Evolutionary conservation across 2,329 filamentous ascomycete species (phyloP).

Genomic region (Paramyrothecium sp.): DNA sequence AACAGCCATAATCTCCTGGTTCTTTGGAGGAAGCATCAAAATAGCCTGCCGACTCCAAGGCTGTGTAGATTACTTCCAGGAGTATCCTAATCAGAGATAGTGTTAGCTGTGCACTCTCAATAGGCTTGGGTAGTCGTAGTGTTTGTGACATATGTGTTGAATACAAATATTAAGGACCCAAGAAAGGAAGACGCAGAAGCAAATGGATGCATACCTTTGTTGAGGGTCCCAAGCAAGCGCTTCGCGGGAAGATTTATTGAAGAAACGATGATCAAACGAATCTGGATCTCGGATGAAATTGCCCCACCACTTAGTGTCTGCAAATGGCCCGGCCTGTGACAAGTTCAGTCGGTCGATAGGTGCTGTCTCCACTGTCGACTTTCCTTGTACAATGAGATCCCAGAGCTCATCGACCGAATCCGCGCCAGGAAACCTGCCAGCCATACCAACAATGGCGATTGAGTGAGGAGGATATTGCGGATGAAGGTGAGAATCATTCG

Average conservation of each 20-base stretch:
- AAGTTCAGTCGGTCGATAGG: not conserved
- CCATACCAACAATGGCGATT: slow-evolving; percentile 1
- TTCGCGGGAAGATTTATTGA: not conserved
- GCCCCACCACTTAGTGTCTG: not conserved
- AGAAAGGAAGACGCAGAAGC: not conserved
- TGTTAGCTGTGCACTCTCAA: no score
- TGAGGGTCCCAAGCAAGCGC: not conserved
- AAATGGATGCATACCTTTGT: not conserved
- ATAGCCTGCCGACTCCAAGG: not conserved
- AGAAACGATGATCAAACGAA: not conserved
- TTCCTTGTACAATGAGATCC: not conserved
- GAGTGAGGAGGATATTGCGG: not conserved
- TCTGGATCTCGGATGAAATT: not conserved
- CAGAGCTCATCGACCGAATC: slow-evolving; percentile 1
- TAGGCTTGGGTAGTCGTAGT: no score
- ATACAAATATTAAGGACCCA: not conserved
- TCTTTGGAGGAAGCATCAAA: not conserved
- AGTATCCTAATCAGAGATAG: not conserved
- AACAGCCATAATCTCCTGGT: not conserved
- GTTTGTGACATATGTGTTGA: no score
- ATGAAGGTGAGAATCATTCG: not conserved
- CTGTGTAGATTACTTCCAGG: not conserved
- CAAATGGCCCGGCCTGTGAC: not conserved
- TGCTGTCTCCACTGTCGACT: no score
- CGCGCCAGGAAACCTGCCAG: slow-evolving; percentile 1